A percentile compares a stretch with the other conserved stretches of the same genome.
Evolutionary conservation across 2,329 filamentous ascomycete genomes (phyloP).

Genomic region (Ascochyta clinopodiicola): DNA sequence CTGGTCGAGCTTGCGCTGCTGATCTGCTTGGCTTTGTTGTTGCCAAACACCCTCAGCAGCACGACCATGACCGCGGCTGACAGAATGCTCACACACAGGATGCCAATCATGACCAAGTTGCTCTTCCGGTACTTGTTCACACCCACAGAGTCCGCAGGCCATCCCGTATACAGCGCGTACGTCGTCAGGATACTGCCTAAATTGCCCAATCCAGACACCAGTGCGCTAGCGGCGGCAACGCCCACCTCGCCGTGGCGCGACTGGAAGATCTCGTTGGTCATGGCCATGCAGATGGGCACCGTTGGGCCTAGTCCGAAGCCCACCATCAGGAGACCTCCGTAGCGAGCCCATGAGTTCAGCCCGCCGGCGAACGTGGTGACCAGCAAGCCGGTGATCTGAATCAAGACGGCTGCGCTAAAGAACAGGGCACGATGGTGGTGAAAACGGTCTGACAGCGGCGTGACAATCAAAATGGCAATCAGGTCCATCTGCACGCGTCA

Average conservation of each 20-base stretch:
- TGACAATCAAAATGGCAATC: conserved; percentile 83
- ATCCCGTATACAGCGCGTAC: conserved; percentile 87
- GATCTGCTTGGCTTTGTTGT: conserved; percentile 44
- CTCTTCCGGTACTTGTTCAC: conserved; percentile 78
- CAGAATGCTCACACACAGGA: conserved; percentile 77
- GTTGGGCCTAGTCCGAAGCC: conserved; percentile 91
- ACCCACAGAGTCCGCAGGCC: conserved; percentile 75
- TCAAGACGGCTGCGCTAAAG: conserved; percentile 75
- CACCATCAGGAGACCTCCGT: conserved; percentile 86
- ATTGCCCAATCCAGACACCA: conserved; percentile 88
- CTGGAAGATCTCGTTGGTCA: conserved; percentile 91
- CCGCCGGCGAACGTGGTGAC: conserved; percentile 76
- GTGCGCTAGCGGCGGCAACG: conserved; percentile 81
- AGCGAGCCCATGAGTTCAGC: conserved; percentile 77
- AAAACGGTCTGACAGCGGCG: conserved; percentile 86
- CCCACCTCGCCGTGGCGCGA: conserved; percentile 87
- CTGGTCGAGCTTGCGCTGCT: conserved; percentile 41
- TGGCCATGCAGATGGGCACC: conserved; percentile 92
- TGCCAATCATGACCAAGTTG: conserved; percentile 88
- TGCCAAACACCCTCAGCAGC: conserved; percentile 59
- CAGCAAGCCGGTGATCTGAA: conserved; percentile 84
- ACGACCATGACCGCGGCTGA: conserved; percentile 73
- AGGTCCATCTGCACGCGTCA: conserved; percentile 72
- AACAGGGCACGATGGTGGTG: conserved; percentile 79
- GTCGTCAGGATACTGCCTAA: conserved; percentile 86